Evolutionary conservation across 78 protist species (phyloP), one percentile per base, ranked within the genome.

Genomic region (Emiliania huxleyi): DNA sequence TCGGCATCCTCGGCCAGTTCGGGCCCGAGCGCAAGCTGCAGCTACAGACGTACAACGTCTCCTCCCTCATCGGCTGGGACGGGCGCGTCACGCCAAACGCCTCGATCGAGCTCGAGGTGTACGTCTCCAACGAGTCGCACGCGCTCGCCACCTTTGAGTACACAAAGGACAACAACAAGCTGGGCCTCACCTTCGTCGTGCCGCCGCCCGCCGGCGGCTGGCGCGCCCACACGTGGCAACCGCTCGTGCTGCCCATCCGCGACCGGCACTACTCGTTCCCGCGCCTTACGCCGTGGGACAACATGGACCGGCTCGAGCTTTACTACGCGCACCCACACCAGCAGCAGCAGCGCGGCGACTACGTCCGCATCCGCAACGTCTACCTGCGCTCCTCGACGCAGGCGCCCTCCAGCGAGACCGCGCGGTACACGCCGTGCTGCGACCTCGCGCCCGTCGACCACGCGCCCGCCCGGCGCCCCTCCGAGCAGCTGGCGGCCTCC

Each of bases 1-100:
- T 40, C 46, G 85, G 85, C 85, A 77, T 77, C 85, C 85, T 77
- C 46, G 85, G 85, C 85, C 85, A 77, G 29, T 77, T 77, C 85
- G 85, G 85, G 33, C 85, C 85, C 33, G 48, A 40, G 26, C 85
- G 85, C n/a, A 77, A 77, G 46, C 46, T 77, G 48, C 85, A 77
- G 11, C 85, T 77, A 15, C 33, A 0, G 33, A 40, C 46, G 48
- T 40, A 45, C 85, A 77, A 77, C 85, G 33, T 77, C 46, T 22
- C 35, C 85, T 0, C 35, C 33, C 19, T 77, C 48, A 40, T 77
- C 6, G 85, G 85, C 26, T 40, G 48, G 85, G 85, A 40, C 85
- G 85, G 85, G 46, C 1, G 29, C 46, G 6, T 77, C 35, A 8
- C 40, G 23, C 35, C 85, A 19, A 77, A 40, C 23, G 85, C 85